Conservation (phyloP, 805 yeast species). For the Candida maesae region DNA sequence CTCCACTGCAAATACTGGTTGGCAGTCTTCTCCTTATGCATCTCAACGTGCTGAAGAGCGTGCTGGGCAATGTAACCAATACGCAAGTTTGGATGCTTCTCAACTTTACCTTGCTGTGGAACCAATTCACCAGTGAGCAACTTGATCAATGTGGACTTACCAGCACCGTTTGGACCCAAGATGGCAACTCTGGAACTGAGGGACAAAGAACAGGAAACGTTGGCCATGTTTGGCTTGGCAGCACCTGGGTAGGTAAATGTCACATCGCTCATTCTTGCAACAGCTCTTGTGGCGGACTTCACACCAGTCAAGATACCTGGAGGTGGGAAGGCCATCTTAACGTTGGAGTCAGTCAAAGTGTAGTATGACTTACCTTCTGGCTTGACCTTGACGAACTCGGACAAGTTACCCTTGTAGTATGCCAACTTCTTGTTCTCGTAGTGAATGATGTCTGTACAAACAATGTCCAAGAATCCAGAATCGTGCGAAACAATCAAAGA, state of each 20-base stretch:
- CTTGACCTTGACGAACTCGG: conserved; percentile 84
- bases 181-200: conserved; percentile 96
- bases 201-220: conserved; percentile 88
- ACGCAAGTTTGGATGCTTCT: conserved; percentile 97
- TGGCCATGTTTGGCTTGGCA: conserved; percentile 68
- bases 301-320: conserved; percentile 98
- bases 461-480: conserved; percentile 92
- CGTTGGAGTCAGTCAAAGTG: conserved; percentile 87
- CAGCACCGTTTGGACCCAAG: conserved; percentile 98
- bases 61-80: conserved; percentile 99
- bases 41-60: conserved; percentile 95
- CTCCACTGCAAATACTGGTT: conserved; percentile 98
- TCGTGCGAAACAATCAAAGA: conserved; percentile 97
- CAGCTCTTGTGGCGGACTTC: conserved; percentile 89
- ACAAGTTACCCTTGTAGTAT: conserved; percentile 93
- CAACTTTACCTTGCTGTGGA: conserved; percentile 85
- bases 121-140: conserved; percentile 87
- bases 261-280: conserved; percentile 81
- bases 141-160: conserved; percentile 94
- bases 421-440: conserved; percentile 93
- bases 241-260: conserved; percentile 91
- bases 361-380: conserved; percentile 97
- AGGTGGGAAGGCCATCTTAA: conserved; percentile 97
- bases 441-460: conserved; percentile 95
- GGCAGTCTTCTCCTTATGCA: conserved; percentile 96